A percentile compares a stretch with the other conserved stretches of the same genome.
phyloP scores from a whole-genome alignment of 2,329 filamentous ascomycete genomes.

The Bipolaris gigantea region DNA sequence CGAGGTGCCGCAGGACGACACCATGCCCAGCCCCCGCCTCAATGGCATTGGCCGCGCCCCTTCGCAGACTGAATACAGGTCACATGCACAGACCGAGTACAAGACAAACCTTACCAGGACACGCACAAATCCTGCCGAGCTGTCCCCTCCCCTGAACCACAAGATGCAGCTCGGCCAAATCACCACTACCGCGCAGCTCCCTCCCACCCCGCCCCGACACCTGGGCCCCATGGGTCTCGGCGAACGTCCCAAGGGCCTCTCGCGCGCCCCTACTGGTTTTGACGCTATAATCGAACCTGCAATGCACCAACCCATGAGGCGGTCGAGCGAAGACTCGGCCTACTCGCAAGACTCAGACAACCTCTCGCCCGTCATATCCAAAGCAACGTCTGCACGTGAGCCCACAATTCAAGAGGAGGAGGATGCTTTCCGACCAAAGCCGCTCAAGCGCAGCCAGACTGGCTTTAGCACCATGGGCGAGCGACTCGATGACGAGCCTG shows the following conservation, averaged over 20 bases:
- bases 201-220: conserved; percentile 32
- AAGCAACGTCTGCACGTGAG: conserved; percentile 31
- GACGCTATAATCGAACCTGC: conserved; percentile 23
- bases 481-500: conserved; percentile 41
- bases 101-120: conserved; percentile 40
- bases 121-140: conserved; percentile 38
- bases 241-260: conserved; percentile 35
- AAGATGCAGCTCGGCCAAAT: conserved; percentile 44
- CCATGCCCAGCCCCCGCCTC: conserved; percentile 29
- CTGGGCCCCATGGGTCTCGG: conserved; percentile 43
- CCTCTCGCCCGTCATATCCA: conserved; percentile 26
- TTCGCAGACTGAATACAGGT: conserved; percentile 31
- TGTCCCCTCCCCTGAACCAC: conserved; percentile 42
- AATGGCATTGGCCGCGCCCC: conserved; percentile 33
- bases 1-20: conserved; percentile 36
- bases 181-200: conserved; percentile 34
- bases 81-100: conserved; percentile 30
- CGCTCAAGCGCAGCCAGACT: conserved; percentile 62
- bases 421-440: conserved; percentile 57
- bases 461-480: conserved; percentile 45
- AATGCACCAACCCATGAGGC: conserved; percentile 1
- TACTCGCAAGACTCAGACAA: conserved; percentile 39
- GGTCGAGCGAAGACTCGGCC: conserved; percentile 38
- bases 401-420: conserved; percentile 43
- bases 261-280: conserved; percentile 41